Base-by-base conservation (phyloP, 2,329 filamentous ascomycete species). In the Paraphaeosphaeria sporulosa region DNA sequence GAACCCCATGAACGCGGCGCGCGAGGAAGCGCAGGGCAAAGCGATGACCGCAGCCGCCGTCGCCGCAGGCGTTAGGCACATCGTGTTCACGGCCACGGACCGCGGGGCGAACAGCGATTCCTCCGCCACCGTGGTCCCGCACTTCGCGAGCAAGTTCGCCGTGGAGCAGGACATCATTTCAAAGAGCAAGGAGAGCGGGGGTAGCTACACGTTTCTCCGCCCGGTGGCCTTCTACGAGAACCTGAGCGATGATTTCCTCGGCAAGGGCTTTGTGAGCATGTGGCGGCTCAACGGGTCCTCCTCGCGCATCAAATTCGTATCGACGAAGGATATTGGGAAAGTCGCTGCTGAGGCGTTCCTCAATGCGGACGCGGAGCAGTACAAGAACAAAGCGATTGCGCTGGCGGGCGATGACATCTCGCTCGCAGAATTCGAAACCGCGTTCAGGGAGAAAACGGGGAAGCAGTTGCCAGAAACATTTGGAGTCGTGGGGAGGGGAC, bases 371-470 rank as follows among this genome's bases (percentile, higher is more conserved):
- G 74, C 79, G 0, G 73, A 80, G 0, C 70, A 78, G 43, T 84
- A 77, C 59, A 72, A 72, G 15, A 77, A 80, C 23, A 71, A 71
- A 53, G 73, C 70, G 2, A 71, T 85, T 27, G 79, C 80, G 8
- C 61, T 86, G 10, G 84, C 83, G 0, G 82, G 83, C 0, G 84
- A 85, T 54, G 80, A 84, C 23, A 63, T 86, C 42, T 81, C 79
- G 0, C 78, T 77, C 30, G 65, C 67, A 0, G 69, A 83, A 34
- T 78, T 80, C 12, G 71, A 72, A 15, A 62, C 69, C 17, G 73
- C 79, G 9, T 85, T 85, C 64, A 74, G 78, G 70, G 64, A 78
- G 36, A 77, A 75, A 51, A 81, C 79, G 0, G 83, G 82, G 0
- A 65, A 76, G 49, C 67, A 73, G 3, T 62, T 84, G 21, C 82